Evolutionary conservation across 2,329 filamentous ascomycete genomes (phyloP), one percentile per base, ranked within the genome.

Genomic region (Hypoxylon sp.): DNA sequence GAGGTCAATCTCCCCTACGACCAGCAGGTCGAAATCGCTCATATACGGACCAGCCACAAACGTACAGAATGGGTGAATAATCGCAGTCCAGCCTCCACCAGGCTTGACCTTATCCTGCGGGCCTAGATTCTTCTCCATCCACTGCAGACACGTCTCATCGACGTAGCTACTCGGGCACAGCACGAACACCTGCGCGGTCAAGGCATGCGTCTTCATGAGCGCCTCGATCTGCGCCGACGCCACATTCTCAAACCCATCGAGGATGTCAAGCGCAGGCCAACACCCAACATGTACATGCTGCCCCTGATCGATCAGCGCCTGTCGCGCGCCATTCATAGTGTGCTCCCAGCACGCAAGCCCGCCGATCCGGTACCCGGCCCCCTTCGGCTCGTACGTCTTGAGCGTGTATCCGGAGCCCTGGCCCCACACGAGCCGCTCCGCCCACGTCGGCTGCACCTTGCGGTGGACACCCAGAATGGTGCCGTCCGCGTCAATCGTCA

Each of bases 191-290:
- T 84, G 82, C 13, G 78, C 81, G 0, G 81, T 82, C 23, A 83
- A 63, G 1, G 82, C 81, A 64, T 83, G 82, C 4, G 75, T 73
- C 73, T 83, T 83, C 81, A 83, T 83, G 36, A 83, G 67, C 4
- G 79, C 81, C 74, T 84, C 82, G 57, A 84, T 83, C 72, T 83
- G 81, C n/a, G 74, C 74, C 65, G 81, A 77, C 1, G 80, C 81
- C 5, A 79, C 77, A 0, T 66, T 71, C 62, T 83, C 80, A 46
- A 83, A 82, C 0, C 81, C 81, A 0, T 60, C 56, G 65, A 78
- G 73, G 14, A 69, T 76, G 25, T 69, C 73, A 23, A 79, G 67
- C 5, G 77, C 75, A 2, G 77, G 75, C 76, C 76, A 78, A 2
- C 71, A 76, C 3, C 72, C 78, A 9, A 72, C 73, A 28, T 77